Evolutionary conservation across 1,139 yeast species (phyloP).

Genomic region (Yamadazyma buinensis): DNA sequence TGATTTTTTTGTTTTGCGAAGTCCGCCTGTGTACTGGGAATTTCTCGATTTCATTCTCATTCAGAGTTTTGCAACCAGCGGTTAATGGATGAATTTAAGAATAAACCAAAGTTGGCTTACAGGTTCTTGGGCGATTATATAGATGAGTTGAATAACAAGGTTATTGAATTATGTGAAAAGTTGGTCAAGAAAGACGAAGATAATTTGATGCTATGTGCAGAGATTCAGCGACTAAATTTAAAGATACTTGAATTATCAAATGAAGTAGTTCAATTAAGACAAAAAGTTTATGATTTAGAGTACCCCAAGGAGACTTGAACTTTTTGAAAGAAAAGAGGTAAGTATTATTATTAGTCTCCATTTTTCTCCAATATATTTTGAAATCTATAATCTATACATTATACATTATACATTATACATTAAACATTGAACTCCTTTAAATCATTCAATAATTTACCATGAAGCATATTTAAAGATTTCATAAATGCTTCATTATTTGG

Average conservation of each 20-base stretch:
- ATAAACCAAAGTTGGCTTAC: slow-evolving; percentile 3
- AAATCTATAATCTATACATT: too few relatives aligned
- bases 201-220: neutral
- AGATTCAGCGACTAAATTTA: slow-evolving; percentile 1
- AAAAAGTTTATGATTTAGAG: slow-evolving; percentile 1
- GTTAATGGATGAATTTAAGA: neutral
- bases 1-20: too few relatives aligned
- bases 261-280: slow-evolving; percentile 1
- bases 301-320: neutral
- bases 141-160: neutral
- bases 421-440: slow-evolving; percentile 4
- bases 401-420: too few relatives aligned
- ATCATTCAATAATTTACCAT: slow-evolving; percentile 12
- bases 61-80: neutral
- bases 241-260: neutral
- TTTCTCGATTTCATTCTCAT: too few relatives aligned
- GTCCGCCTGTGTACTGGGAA: too few relatives aligned
- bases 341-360: too few relatives aligned
- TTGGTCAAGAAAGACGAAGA: neutral
- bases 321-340: too few relatives aligned
- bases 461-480: slow-evolving; percentile 11
- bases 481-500: slow-evolving; percentile 7
- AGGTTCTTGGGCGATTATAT: slow-evolving; percentile 3
- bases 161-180: neutral
- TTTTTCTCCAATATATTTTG: too few relatives aligned